These are phyloP conservation scores for Phytophthora quininea DNA, from an alignment of 352 stramenopile species.

Conservation along the genomic window DNA sequence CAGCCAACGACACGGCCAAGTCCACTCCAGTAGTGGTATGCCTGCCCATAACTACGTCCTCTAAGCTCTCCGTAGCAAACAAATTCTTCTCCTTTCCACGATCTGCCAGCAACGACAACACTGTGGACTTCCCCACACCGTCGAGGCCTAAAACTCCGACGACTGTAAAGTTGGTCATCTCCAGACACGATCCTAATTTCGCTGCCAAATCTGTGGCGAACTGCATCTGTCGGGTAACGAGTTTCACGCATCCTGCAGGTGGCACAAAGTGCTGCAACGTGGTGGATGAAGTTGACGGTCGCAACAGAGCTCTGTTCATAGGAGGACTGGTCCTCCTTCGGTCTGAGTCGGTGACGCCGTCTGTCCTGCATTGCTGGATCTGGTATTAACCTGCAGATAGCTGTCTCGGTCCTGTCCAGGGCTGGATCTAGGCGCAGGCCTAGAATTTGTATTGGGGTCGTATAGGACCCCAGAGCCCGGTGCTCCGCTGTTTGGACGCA, in stretches of 20 bases:
- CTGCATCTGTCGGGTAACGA: conserved; percentile 60
- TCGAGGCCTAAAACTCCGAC: conserved; percentile 72
- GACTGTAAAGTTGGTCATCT: conserved; percentile 75
- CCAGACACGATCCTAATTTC: conserved; percentile 58
- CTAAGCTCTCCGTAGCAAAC: conserved; percentile 49
- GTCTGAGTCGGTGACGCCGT: conserved; percentile 6
- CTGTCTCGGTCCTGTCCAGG: conserved; percentile 22
- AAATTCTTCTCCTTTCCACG: conserved; percentile 7
- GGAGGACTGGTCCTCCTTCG: conserved; percentile 11
- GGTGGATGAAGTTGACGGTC: conserved; percentile 14
- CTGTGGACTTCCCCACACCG: conserved; percentile 73
- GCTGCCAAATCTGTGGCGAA: conserved; percentile 68
- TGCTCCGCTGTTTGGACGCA: conserved; percentile 21
- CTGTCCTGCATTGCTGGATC: conserved; percentile 6
- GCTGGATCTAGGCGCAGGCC: conserved; percentile 5
- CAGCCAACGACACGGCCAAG: conserved; percentile 46
- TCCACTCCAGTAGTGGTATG: conserved; percentile 69
- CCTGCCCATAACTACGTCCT: conserved; percentile 36
- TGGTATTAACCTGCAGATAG: conserved; percentile 26
- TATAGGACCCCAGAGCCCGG: conserved; percentile 27
- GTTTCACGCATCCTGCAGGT: conserved; percentile 51
- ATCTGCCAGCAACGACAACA: conserved; percentile 60
- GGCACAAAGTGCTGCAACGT: conserved; percentile 25
- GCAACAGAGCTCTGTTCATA: neutral
- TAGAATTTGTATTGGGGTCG: conserved; percentile 20